Conservation (phyloP, 2,329 filamentous ascomycete genomes). For the Fusarium begoniae region DNA sequence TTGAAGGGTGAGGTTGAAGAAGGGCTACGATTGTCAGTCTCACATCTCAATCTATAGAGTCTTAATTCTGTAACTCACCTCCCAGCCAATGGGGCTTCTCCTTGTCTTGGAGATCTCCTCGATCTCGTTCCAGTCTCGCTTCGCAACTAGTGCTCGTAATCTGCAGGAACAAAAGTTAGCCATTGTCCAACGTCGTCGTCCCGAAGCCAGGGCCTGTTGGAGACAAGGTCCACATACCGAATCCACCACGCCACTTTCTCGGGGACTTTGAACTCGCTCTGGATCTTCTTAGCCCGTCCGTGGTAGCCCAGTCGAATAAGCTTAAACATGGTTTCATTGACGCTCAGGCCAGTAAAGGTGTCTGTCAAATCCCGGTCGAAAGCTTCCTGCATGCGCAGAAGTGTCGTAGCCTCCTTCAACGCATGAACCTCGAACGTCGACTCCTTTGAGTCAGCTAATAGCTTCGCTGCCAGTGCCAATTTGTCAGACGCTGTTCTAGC, state of each 20-base stretch:
- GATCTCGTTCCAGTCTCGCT: conserved; percentile 90
- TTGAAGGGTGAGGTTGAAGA: conserved; percentile 87
- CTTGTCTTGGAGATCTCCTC: conserved; percentile 82
- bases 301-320: conserved; percentile 83
- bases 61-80: conserved; percentile 64
- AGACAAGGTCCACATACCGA: conserved; percentile 55
- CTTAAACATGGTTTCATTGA: conserved; percentile 93
- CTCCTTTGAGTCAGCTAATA: conserved; percentile 86
- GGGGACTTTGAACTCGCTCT: conserved; percentile 90
- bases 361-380: conserved; percentile 85
- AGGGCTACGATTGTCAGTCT: conserved; percentile 67
- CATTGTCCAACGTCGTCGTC: conserved; percentile 8
- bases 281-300: conserved; percentile 86
- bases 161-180: conserved; percentile 52
- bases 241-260: conserved; percentile 93
- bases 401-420: conserved; percentile 80
- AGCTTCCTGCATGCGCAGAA: conserved; percentile 86
- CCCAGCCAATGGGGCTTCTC: conserved; percentile 96
- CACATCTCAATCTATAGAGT: background rate
- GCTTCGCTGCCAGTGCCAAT: conserved; percentile 83
- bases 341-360: conserved; percentile 81
- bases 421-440: conserved; percentile 76
- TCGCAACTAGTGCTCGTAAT: conserved; percentile 86
- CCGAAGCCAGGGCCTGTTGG: conserved; percentile 14
- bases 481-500: conserved; percentile 81